A percentile compares a stretch with the other conserved stretches of the same genome.
phyloP scores from a whole-genome alignment of 345 rosid species.

The Euclidium syriacum region DNA sequence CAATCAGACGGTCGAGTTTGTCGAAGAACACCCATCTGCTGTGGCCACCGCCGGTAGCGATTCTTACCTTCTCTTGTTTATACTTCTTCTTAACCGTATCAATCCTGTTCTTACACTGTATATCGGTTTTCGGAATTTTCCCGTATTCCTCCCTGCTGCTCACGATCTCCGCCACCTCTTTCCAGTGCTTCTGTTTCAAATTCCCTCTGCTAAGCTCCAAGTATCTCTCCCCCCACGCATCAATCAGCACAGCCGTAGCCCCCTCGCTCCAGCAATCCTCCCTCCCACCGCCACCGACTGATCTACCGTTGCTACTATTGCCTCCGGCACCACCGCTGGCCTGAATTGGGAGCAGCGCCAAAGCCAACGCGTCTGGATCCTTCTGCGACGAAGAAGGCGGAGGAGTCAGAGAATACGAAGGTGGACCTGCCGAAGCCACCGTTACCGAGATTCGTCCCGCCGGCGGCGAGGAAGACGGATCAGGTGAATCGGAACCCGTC shows the following conservation, averaged over 20 bases:
- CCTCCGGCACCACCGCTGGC: slow-evolving; percentile 25
- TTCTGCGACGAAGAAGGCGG: slow-evolving; percentile 20
- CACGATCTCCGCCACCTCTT: slow-evolving; percentile 90
- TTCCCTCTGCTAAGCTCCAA: slow-evolving; percentile 91
- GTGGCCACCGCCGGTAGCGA: slow-evolving; percentile 46
- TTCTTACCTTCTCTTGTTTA: slow-evolving; percentile 66
- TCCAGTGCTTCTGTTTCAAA: slow-evolving; percentile 95
- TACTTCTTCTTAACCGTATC: slow-evolving; percentile 98
- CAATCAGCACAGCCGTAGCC: slow-evolving; percentile 77
- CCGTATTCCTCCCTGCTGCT: slow-evolving; percentile 60
- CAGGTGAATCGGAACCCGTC: slow-evolving; percentile 29
- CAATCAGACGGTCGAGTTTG: slow-evolving; percentile 57
- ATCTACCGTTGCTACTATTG: slow-evolving; percentile 26
- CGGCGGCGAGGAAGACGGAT: slow-evolving; percentile 30
- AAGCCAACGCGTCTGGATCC: slow-evolving; percentile 32
- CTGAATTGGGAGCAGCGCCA: slow-evolving; percentile 39
- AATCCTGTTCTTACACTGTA: slow-evolving; percentile 95
- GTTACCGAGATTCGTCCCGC: slow-evolving; percentile 46
- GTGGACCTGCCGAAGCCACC: slow-evolving; percentile 37
- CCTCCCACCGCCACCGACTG: slow-evolving; percentile 54
- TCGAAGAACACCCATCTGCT: slow-evolving; percentile 82
- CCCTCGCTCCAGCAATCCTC: slow-evolving; percentile 98
- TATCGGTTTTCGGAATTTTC: slow-evolving; percentile 70
- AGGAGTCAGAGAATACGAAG: slow-evolving; percentile 30
- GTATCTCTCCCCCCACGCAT: slow-evolving; percentile 92